Percentiles rank a stretch among this genome's conserved stretches.
These are phyloP conservation scores for Nemania diffusa DNA, from an alignment of 2,329 filamentous ascomycete genomes.

Conservation along the genomic window DNA sequence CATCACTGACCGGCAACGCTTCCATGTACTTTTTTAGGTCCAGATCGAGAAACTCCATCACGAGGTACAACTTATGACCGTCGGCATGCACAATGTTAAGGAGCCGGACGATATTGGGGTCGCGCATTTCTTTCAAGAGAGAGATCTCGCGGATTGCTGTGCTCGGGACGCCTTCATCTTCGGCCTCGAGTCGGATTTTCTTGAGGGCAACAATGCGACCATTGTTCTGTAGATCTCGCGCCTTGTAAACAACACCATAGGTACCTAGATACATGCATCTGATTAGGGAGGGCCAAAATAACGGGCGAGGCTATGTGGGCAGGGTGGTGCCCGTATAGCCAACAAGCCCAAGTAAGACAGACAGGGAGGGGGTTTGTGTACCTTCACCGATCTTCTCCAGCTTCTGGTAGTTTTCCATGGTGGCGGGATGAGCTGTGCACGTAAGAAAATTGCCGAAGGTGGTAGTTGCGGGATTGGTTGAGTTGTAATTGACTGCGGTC, in stretches of 20 bases:
- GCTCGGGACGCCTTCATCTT: constrained; percentile 92
- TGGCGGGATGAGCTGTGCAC: constrained; percentile 13
- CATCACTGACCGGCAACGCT: constrained; percentile 82
- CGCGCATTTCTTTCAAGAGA: constrained; percentile 92
- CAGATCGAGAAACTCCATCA: constrained; percentile 90
- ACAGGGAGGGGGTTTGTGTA: constrained; percentile 51
- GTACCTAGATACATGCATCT: constrained; percentile 68
- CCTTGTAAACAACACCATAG: constrained; percentile 96
- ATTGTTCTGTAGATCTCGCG: constrained; percentile 81
- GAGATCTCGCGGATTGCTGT: constrained; percentile 96
- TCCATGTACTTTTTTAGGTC: constrained; percentile 98
- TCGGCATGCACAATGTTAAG: constrained; percentile 95
- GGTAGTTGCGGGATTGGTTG: not conserved
- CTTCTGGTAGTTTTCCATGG: constrained; percentile 96
- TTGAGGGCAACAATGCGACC: constrained; percentile 92
- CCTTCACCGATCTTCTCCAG: constrained; percentile 97
- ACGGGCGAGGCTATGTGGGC: not conserved
- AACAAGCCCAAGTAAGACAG: not conserved
- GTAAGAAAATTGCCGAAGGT: constrained; percentile 29
- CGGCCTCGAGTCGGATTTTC: constrained; percentile 94
- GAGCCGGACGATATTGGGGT: constrained; percentile 88
- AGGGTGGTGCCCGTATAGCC: not conserved
- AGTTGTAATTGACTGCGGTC: not conserved
- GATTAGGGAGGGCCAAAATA: constrained; percentile 17
- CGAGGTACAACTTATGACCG: constrained; percentile 93